Evolutionary conservation across 345 rosid genomes (phyloP).

Genomic region (Camelina sativa): DNA sequence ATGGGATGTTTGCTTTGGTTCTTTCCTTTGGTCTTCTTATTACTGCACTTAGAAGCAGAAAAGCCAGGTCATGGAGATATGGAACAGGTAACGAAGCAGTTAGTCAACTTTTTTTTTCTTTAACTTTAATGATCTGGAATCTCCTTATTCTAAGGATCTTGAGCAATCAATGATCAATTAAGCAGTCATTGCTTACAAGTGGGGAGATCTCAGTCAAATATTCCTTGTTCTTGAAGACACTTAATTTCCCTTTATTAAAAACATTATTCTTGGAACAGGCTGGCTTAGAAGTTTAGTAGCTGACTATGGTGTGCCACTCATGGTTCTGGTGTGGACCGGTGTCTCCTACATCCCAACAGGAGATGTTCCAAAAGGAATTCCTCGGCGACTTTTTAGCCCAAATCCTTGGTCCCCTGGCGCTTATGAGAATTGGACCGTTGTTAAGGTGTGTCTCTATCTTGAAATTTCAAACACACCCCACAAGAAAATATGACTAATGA

Average conservation of each 20-base stretch:
- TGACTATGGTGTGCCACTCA: conserved; percentile 93
- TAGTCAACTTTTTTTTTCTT: conserved; percentile 28
- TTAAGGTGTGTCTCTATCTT: conserved; percentile 51
- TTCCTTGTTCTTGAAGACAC: conserved; percentile 32
- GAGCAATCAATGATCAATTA: conserved; percentile 24
- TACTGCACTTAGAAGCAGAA: conserved; percentile 80
- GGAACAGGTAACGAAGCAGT: conserved; percentile 62
- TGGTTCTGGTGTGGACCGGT: conserved; percentile 94
- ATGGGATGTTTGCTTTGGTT: conserved; percentile 95
- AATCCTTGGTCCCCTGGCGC: conserved; percentile 98
- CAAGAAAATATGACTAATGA: conserved; percentile 32
- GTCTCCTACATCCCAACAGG: conserved; percentile 79
- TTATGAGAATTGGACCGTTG: conserved; percentile 84
- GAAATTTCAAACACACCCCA: conserved; percentile 6
- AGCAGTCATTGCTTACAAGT: conserved; percentile 26
- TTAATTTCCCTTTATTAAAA: neutral
- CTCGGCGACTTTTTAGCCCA: conserved; percentile 92
- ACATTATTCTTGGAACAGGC: conserved; percentile 53
- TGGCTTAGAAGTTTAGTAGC: conserved; percentile 89
- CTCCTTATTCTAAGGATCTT: conserved; percentile 44
- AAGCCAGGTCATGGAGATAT: conserved; percentile 93
- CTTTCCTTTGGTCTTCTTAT: conserved; percentile 88
- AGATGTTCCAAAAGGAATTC: conserved; percentile 86
- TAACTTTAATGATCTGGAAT: conserved; percentile 34
- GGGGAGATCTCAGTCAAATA: conserved; percentile 27